A percentile compares a stretch with the other conserved stretches of the same genome.
These are phyloP conservation scores for Gaertneriomyces sp. DNA, from an alignment of 192 early-diverging fungal genomes.

Conservation along the genomic window DNA sequence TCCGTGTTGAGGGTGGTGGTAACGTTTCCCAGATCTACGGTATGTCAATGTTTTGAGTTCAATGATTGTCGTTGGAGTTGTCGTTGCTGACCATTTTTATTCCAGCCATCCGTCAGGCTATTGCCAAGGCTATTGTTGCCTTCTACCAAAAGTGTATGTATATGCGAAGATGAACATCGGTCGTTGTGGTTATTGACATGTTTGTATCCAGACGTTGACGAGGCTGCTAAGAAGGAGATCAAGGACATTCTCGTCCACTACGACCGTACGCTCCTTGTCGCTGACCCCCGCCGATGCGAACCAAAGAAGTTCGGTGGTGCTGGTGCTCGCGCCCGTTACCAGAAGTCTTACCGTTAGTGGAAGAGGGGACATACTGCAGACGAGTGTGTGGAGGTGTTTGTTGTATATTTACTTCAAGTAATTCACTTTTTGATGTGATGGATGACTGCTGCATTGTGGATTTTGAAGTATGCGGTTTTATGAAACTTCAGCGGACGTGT, in stretches of 20 bases:
- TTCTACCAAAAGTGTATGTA: slow-evolving; percentile 96
- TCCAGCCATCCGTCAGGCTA: slow-evolving; percentile 91
- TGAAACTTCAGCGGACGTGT: too few relatives aligned
- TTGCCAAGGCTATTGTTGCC: slow-evolving; percentile 98
- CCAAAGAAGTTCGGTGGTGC: slow-evolving; percentile 99
- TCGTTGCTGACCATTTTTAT: neutral
- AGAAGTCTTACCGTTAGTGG: slow-evolving; percentile 56
- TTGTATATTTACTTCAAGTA: too few relatives aligned
- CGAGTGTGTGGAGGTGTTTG: too few relatives aligned
- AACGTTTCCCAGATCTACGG: slow-evolving; percentile 94
- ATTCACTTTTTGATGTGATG: too few relatives aligned
- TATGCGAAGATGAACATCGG: slow-evolving; percentile 2
- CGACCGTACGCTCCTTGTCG: slow-evolving; percentile 97
- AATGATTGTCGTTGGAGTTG: neutral
- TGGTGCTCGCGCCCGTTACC: slow-evolving; percentile 95
- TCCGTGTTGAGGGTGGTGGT: slow-evolving; percentile 97
- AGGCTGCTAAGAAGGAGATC: slow-evolving; percentile 99
- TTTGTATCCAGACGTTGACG: slow-evolving; percentile 71
- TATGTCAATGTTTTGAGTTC: slow-evolving; percentile 17
- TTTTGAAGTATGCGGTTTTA: too few relatives aligned
- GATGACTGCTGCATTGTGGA: too few relatives aligned
- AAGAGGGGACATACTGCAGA: too few relatives aligned
- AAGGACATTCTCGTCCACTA: slow-evolving; percentile 85
- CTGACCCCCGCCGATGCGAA: slow-evolving; percentile 98
- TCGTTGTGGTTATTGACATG: slow-evolving; percentile 4